Evolutionary conservation across 2,329 filamentous ascomycete genomes (phyloP), one percentile per base, ranked within the genome.

Genomic region (Colletotrichum magnum): DNA sequence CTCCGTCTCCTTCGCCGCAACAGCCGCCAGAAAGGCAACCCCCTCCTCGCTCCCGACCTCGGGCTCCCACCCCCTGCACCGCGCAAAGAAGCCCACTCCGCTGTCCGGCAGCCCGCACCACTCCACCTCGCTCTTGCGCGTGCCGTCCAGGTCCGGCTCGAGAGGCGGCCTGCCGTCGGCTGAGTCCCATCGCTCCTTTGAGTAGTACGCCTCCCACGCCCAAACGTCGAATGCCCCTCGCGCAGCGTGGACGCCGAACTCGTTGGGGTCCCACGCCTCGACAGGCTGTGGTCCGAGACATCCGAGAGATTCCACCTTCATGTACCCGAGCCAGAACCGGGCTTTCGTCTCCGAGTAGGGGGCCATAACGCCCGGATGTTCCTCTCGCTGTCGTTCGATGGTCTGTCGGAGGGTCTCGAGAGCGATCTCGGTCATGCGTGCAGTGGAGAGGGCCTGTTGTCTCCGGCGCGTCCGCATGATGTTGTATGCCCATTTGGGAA

Each of bases 21-120:
- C 59, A 26, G 68, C 69, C 15, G 71, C 65, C 26, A 73, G 39
- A 51, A 73, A 73, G n/a, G 60, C 58, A 32, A 71, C 28, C 59
- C 72, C 71, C 62, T 73, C 71, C 32, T 68, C 71, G 61, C 71
- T 73, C 18, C 69, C 71, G 3, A 73, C n/a, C 45, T 72, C 69
- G 5, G 58, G 64, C 48, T 68, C 63, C 69, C 69, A 73, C 13
- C 72, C 69, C 45, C 68, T 52, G 15, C 4, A 4, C 28, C 51
- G 64, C 50, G 59, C 48, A 50, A 39, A 10, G 15, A 3, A 18
- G 15, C 54, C 48, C 21, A 57, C 43, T 3, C 59, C 56, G 10
- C 60, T 68, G 54, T 68, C 70, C 5, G 68, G 68, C 68, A 56
- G 58, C 13, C 57, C 68, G 24, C 70, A 72, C 52, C 32, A 64